phyloP scores from a whole-genome alignment of 352 stramenopile species.

The Globisporangium cederbergense region DNA sequence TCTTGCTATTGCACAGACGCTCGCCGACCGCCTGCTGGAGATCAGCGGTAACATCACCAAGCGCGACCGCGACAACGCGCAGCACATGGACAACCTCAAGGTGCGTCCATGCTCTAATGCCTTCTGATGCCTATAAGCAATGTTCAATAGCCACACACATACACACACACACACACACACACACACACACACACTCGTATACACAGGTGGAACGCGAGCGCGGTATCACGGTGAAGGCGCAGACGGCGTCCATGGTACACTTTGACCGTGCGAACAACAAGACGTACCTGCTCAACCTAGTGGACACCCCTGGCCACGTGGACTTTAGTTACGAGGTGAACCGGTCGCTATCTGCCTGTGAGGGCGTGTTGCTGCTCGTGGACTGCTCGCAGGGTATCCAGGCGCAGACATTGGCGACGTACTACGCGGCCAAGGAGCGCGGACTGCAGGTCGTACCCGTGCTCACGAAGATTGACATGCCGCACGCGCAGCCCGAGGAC shows the following conservation, averaged over 20 bases:
- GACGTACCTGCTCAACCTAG: slow-evolving; percentile 95
- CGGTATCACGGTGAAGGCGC: slow-evolving; percentile 99
- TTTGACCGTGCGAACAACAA: slow-evolving; percentile 38
- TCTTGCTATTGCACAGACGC: slow-evolving; percentile 36
- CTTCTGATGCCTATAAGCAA: background rate
- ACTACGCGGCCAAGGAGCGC: slow-evolving; percentile 95
- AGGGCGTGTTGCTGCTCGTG: slow-evolving; percentile 97
- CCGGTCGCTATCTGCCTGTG: slow-evolving; percentile 93
- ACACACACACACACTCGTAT: background rate
- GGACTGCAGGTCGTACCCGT: slow-evolving; percentile 95
- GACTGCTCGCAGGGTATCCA: slow-evolving; percentile 98
- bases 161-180: too few species aligned
- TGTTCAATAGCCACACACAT: too few species aligned
- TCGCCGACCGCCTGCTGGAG: slow-evolving; percentile 90
- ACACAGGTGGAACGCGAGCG: slow-evolving; percentile 93
- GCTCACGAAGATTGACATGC: slow-evolving; percentile 98
- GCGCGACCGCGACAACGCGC: slow-evolving; percentile 76
- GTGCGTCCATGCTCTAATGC: slow-evolving; percentile 17
- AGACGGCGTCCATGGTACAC: slow-evolving; percentile 97
- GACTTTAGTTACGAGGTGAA: slow-evolving; percentile 99
- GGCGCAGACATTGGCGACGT: slow-evolving; percentile 97
- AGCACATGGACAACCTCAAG: slow-evolving; percentile 92
- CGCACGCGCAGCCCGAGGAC: slow-evolving; percentile 92
- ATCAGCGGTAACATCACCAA: slow-evolving; percentile 87
- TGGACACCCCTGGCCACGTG: slow-evolving; percentile 96